phyloP scores from a whole-genome alignment of 73 alveolate species.

The Paramecium pentaurelia region DNA sequence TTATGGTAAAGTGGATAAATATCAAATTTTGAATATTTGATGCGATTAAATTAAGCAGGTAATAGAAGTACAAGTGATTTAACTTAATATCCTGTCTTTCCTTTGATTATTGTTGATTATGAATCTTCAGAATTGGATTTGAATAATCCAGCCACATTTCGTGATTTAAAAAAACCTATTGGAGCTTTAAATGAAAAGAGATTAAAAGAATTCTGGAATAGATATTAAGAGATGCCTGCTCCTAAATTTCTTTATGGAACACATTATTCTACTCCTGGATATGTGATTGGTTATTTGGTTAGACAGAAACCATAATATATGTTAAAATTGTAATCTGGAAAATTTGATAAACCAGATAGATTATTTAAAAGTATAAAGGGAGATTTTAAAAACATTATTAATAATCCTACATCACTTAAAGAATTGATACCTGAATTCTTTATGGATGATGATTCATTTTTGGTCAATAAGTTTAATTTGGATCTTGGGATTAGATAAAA shows the following conservation, averaged over 20 bases:
- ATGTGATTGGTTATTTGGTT: constrained; percentile 95
- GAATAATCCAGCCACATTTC: constrained; percentile 72
- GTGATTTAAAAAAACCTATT: constrained; percentile 97
- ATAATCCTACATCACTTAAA: constrained; percentile 90
- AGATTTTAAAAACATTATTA: constrained; percentile 87
- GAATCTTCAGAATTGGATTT: constrained; percentile 60
- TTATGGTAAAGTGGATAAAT: constrained; percentile 93
- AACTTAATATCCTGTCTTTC: constrained; percentile 99
- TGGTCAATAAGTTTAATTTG: constrained; percentile 71
- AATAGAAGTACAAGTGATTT: constrained; percentile 90
- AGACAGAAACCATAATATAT: constrained; percentile 92
- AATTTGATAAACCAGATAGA: constrained; percentile 98
- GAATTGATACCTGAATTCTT: constrained; percentile 98
- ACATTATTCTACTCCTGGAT: constrained; percentile 99
- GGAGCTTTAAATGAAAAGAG: constrained; percentile 96
- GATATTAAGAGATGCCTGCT: constrained; percentile 53
- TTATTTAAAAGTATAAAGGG: constrained; percentile 87
- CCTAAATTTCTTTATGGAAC: constrained; percentile 98
- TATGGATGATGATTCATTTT: constrained; percentile 77
- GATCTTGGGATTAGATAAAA: constrained; percentile 90
- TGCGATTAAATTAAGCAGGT: constrained; percentile 90
- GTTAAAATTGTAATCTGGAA: constrained; percentile 96
- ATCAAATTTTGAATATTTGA: constrained; percentile 88
- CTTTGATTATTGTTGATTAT: constrained; percentile 96
- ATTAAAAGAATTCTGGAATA: constrained; percentile 76